Evolutionary conservation across 2,329 filamentous ascomycete genomes (phyloP), one percentile per base, ranked within the genome.

Genomic region (Fusarium pseudoanthophilum): DNA sequence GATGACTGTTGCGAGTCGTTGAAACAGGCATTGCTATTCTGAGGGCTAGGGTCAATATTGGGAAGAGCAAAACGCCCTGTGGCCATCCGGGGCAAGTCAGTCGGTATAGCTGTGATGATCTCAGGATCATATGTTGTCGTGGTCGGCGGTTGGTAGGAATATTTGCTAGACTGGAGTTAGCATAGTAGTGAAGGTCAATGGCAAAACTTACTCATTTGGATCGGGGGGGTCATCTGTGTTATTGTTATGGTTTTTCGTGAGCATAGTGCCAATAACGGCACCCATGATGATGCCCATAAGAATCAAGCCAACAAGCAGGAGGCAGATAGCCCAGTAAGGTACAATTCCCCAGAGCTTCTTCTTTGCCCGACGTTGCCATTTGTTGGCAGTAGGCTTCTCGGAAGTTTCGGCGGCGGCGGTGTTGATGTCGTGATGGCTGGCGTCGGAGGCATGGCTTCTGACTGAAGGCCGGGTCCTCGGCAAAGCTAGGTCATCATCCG

Each of bases 311-410:
- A 86, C 79, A 1, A 84, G 76, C 4, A 87, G 79, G 18, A 92
- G 78, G 51, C 85, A 85, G 36, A 92, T 84, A 3, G 87, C 89
- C 90, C 90, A 92, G 65, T 88, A 87, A 1, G 90, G 90, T 26
- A 92, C 82, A 26, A 91, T 84, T 11, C 88, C 88, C 77, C 87
- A 90, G 8, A 90, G 77, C 72, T 87, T 89, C 76, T 84, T 86
- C 77, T 84, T 87, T 16, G 88, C 89, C 51, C 84, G 81, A 16
- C 79, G 75, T 78, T 90, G 86, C 87, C 89, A 91, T 71, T 86
- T 88, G 28, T 81, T 78, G 8, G 82, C 79, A 14, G 80, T 73
- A 21, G 83, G 82, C 75, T 91, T 89, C 76, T 91, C 85, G 4
- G 83, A 82, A 20, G 84, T 70, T 28, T 73, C 79, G 21, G 79